Evolutionary conservation across 2,329 filamentous ascomycete species (phyloP), one percentile per base, ranked within the genome.

Genomic region (Aspergillus aculeatinus): DNA sequence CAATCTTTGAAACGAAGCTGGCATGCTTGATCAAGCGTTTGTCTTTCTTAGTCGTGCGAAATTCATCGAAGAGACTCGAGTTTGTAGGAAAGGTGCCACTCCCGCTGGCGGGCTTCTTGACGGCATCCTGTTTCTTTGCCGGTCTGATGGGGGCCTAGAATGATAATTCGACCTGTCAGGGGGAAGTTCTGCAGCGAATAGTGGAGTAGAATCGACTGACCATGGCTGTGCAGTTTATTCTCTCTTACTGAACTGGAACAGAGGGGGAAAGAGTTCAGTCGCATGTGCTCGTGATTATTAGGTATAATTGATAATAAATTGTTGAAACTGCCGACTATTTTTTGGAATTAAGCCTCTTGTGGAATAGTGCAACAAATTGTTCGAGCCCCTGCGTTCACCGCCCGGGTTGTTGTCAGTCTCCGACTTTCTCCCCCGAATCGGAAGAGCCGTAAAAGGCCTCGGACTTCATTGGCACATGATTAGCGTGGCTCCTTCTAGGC

Each of bases 11-110:
- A 29, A 96, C 81, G 65, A 98, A 92, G 14, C 87, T 79, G 0
- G 89, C 89, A 81, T 91, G 91, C 72, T 92, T 93, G 68, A 96
- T 91, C 35, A 83, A 80, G 25, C 89, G 89, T 80, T 94, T 96
- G 80, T 96, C 91, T 72, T 85, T 88, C 77, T 97, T 98, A 64
- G 83, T 87, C 57, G 87, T 84, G 62, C 87, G 80, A 76, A 94
- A 93, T 6, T 75, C 73, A 56, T 69, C 62, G 54, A 75, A 71
- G 27, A 62, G 60, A 23, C 55, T 59, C 25, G 64, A 54, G 21
- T 63, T 67, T 54, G 62, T 60, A 14, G 66, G 60, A 14, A 66
- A 39, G 19, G 60, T 61, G 50, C 66, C 64, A 61, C 57, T 65
- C 16, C 64, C 67, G 27, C 56, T 48, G 14, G 53, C 35, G 11